A percentile compares a stretch with the other conserved stretches of the same genome.
These are phyloP conservation scores for Dactylis glomerata DNA, from an alignment of 176 grass and related monocot species.

Conservation along the genomic window DNA sequence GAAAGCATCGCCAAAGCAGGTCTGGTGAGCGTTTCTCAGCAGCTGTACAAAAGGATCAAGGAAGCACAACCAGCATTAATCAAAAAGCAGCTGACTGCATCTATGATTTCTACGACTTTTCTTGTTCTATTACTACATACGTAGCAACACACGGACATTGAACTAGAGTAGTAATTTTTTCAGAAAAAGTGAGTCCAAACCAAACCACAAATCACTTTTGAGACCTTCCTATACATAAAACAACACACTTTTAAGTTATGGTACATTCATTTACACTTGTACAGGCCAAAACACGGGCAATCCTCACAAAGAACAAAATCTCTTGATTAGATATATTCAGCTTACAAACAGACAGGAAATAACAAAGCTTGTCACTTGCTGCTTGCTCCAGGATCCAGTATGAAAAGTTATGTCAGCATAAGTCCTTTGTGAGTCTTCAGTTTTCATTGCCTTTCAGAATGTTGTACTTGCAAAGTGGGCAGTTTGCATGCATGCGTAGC, in stretches of 20 bases:
- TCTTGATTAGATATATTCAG: conserved; percentile 17
- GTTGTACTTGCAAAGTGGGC: conserved; percentile 96
- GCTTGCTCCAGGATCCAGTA: conserved; percentile 2
- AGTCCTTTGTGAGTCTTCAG: conserved; percentile 40
- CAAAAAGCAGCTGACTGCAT: neutral
- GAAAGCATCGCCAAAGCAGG: neutral
- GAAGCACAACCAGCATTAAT: too few relatives aligned
- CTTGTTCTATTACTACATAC: neutral
- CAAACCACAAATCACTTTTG: neutral
- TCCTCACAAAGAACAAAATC: conserved; percentile 20
- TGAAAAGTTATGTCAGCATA: conserved; percentile 31
- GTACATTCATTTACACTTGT: conserved; percentile 26
- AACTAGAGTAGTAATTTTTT: too few relatives aligned
- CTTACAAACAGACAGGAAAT: conserved; percentile 13
- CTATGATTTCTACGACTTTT: neutral
- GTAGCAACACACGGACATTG: neutral
- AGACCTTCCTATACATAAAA: conserved; percentile 16
- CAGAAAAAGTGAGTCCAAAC: neutral
- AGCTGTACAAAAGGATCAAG: neutral
- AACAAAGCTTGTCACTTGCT: neutral
- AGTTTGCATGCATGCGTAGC: conserved; percentile 77
- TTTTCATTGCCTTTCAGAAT: conserved; percentile 65
- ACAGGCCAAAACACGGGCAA: conserved; percentile 4
- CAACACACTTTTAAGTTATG: neutral
- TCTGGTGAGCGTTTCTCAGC: neutral